phyloP scores from a whole-genome alignment of 768 basidiomycete genomes.

The Mycena vitilis region DNA sequence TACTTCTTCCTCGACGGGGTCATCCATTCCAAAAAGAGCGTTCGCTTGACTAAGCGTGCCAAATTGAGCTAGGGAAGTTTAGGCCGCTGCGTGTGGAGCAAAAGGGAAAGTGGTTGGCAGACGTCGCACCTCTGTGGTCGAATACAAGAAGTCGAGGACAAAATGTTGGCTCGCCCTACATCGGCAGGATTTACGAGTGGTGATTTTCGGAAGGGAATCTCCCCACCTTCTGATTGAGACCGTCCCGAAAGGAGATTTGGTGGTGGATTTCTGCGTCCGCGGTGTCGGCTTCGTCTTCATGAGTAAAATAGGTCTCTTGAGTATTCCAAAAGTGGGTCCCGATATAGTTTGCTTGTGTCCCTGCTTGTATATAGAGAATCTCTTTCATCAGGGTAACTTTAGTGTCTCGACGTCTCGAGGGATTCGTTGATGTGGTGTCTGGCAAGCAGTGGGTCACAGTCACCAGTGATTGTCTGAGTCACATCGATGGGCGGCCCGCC shows the following conservation, averaged over 20 bases:
- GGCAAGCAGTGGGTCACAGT: neutral
- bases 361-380: conserved; percentile 83
- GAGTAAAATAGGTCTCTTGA: conserved; percentile 75
- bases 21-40: conserved; percentile 51
- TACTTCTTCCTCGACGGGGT: conserved; percentile 34
- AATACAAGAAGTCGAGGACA: conserved; percentile 76
- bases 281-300: conserved; percentile 55
- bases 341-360: conserved; percentile 70
- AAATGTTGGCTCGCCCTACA: conserved; percentile 59
- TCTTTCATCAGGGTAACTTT: conserved; percentile 63
- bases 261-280: conserved; percentile 52
- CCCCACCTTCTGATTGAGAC: conserved; percentile 59
- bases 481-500: neutral
- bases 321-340: conserved; percentile 89
- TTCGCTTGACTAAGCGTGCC: conserved; percentile 63
- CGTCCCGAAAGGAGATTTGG: conserved; percentile 76
- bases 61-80: conserved; percentile 64
- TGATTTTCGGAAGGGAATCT: conserved; percentile 7
- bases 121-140: conserved; percentile 69
- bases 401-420: no score
- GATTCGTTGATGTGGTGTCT: neutral
- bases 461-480: no score
- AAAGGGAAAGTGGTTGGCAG: neutral
- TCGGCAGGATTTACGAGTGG: conserved; percentile 15
- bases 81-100: conserved; percentile 16